phyloP scores from a whole-genome alignment of 1,139 yeast species.

The Maudiozyma humilis region DNA sequence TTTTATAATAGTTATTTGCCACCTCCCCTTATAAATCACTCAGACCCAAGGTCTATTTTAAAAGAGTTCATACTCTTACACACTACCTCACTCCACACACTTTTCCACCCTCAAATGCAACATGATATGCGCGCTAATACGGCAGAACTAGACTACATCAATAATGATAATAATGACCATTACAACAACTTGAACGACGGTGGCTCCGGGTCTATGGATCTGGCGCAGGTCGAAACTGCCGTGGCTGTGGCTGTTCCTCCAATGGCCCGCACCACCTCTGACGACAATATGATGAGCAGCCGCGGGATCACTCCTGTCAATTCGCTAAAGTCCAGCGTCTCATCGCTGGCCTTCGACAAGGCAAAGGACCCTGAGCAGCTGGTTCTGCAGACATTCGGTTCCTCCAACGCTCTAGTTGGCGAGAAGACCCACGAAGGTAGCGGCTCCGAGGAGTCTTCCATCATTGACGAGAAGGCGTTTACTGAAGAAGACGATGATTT shows the following conservation, averaged over 20 bases:
- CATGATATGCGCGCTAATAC: conserved; percentile 1
- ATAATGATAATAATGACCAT: neutral
- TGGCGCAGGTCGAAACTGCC: neutral
- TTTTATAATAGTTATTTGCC: too few species aligned
- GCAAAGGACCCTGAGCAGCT: neutral
- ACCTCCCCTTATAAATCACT: too few species aligned
- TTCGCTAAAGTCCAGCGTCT: neutral
- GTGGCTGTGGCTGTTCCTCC: conserved; percentile 1
- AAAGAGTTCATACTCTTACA: too few species aligned
- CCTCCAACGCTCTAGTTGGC: conserved; percentile 3
- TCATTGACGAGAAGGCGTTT: conserved; percentile 3
- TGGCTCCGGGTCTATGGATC: neutral
- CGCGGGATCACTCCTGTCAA: neutral
- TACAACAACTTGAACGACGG: neutral
- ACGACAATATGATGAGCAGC: neutral
- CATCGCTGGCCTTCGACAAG: neutral
- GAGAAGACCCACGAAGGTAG: conserved; percentile 8
- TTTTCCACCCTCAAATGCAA: neutral
- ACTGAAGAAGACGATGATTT: conserved; percentile 15
- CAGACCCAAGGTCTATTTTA: too few species aligned
- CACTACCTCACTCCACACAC: too few species aligned
- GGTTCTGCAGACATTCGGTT: neutral
- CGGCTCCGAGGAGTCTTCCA: conserved; percentile 3
- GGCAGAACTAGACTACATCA: conserved; percentile 2
- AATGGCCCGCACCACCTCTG: neutral